Percentiles rank a stretch among this genome's conserved stretches.
These are phyloP conservation scores for Leptodontidium sp. DNA, from an alignment of 2,329 filamentous ascomycete species.

Conservation along the genomic window DNA sequence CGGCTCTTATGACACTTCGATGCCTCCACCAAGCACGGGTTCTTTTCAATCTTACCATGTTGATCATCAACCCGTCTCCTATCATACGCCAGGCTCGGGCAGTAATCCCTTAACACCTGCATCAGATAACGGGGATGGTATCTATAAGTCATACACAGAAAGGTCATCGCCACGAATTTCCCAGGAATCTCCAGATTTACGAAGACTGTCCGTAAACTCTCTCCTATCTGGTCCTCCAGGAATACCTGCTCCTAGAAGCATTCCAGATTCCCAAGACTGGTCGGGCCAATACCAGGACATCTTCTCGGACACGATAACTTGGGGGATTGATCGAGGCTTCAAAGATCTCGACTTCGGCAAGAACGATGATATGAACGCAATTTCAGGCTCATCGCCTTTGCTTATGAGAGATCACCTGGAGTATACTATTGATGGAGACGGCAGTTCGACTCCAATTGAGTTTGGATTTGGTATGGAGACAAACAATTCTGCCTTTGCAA, in stretches of 20 bases:
- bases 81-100: conserved; percentile 18
- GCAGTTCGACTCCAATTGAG: conserved; percentile 51
- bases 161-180: conserved; percentile 38
- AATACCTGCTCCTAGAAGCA: conserved; percentile 38
- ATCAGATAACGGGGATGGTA: conserved; percentile 54
- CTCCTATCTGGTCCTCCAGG: conserved; percentile 62
- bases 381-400: conserved; percentile 57
- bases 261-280: conserved; percentile 32
- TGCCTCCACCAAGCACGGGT: conserved; percentile 20
- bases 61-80: conserved; percentile 27
- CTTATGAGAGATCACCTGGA: conserved; percentile 37
- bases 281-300: conserved; percentile 36
- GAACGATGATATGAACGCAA: conserved; percentile 75
- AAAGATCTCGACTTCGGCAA: conserved; percentile 73
- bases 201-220: conserved; percentile 70
- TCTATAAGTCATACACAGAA: conserved; percentile 48
- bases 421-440: conserved; percentile 45
- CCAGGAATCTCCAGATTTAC: conserved; percentile 53
- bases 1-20: conserved; percentile 8
- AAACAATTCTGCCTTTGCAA: conserved; percentile 61
- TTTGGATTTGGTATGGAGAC: conserved; percentile 58
- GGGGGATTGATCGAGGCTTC: conserved; percentile 76
- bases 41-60: conserved; percentile 23
- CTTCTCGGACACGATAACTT: conserved; percentile 56
- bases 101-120: conserved; percentile 50